Percentiles rank a stretch among this genome's conserved stretches.
phyloP scores from a whole-genome alignment of 2,329 filamentous ascomycete genomes.

The Botrytis paeoniae region DNA sequence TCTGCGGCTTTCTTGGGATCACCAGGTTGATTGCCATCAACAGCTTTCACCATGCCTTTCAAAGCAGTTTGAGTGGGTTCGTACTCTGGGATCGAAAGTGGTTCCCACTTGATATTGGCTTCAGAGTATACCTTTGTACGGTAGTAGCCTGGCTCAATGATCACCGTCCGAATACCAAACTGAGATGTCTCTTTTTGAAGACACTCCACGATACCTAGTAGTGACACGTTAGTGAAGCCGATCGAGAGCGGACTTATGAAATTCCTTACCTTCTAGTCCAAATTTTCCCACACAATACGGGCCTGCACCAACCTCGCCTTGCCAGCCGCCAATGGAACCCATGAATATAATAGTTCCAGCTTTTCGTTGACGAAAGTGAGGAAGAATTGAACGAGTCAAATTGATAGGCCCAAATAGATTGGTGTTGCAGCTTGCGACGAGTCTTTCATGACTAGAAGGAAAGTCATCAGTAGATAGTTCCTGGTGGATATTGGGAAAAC shows the following conservation, averaged over 20 bases:
- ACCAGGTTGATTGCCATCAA: background rate
- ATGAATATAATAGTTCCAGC: conserved; percentile 39
- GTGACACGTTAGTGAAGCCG: background rate
- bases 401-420: conserved; percentile 54
- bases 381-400: conserved; percentile 47
- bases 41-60: background rate
- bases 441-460: conserved; percentile 8
- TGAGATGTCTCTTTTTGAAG: conserved; percentile 22
- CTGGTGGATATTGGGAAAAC: background rate
- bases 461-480: background rate
- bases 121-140: background rate
- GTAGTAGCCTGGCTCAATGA: conserved; percentile 30
- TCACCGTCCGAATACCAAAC: conserved; percentile 22
- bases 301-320: conserved; percentile 12
- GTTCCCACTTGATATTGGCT: background rate
- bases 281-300: conserved; percentile 25
- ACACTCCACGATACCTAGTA: conserved; percentile 20
- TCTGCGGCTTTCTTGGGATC: background rate
- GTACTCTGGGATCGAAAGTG: background rate
- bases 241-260: background rate
- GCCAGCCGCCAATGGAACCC: conserved; percentile 21
- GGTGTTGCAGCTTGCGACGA: conserved; percentile 44
- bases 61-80: background rate
- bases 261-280: conserved; percentile 23
- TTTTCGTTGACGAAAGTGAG: conserved; percentile 43